phyloP scores from a whole-genome alignment of 2,329 filamentous ascomycete species.

The Diaporthe humulicola region DNA sequence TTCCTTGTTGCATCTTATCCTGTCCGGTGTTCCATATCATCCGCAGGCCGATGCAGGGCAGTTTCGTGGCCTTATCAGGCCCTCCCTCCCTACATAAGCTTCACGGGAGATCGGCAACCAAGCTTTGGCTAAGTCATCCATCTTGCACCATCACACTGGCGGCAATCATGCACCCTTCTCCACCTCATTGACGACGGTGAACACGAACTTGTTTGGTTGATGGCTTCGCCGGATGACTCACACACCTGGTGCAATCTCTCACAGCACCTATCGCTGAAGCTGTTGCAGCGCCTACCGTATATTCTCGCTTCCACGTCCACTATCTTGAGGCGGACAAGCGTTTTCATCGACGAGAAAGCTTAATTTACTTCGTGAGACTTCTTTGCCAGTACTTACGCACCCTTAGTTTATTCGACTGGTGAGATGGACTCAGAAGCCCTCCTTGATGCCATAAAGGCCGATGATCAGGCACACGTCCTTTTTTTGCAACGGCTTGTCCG shows the following conservation, averaged over 20 bases:
- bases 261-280: background rate
- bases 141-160: background rate
- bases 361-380: background rate
- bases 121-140: background rate
- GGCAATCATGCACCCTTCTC: background rate
- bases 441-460: constrained; percentile 33
- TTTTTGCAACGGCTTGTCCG: constrained; percentile 46
- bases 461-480: constrained; percentile 19
- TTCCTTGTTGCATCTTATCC: background rate
- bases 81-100: background rate
- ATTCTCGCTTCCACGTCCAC: background rate
- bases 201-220: background rate
- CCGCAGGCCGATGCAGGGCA: too few species aligned
- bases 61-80: background rate
- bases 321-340: background rate
- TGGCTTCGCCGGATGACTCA: constrained; percentile 29
- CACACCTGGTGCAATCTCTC: too few species aligned
- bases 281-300: background rate
- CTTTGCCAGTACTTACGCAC: background rate
- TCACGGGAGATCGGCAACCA: constrained; percentile 23
- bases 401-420: too few species aligned
- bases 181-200: background rate
- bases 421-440: constrained; percentile 40
- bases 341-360: background rate
- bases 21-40: background rate